phyloP scores from a whole-genome alignment of 768 basidiomycete species.

The Daedalea quercina region DNA sequence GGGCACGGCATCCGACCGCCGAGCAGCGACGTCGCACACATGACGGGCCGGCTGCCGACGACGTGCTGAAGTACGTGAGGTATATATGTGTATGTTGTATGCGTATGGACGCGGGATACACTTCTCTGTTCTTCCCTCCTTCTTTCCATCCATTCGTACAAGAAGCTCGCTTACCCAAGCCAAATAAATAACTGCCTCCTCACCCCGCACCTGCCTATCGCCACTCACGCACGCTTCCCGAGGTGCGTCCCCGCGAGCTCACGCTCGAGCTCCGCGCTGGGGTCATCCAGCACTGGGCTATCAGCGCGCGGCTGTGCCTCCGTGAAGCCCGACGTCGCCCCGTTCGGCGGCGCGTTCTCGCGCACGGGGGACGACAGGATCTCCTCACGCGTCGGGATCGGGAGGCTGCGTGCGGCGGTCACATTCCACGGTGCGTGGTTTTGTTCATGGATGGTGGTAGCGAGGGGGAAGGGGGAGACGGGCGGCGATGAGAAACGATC shows the following conservation, averaged over 20 bases:
- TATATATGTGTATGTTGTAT: too few relatives aligned
- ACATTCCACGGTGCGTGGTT: background rate
- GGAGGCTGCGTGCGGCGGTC: slow-evolving; percentile 64
- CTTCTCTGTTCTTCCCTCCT: too few relatives aligned
- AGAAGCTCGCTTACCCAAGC: background rate
- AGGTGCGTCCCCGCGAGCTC: slow-evolving; percentile 76
- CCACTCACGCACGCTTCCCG: slow-evolving; percentile 15
- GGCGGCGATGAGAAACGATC: too few relatives aligned
- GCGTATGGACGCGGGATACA: too few relatives aligned
- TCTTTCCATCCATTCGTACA: too few relatives aligned
- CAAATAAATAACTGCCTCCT: background rate
- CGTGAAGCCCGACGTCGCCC: slow-evolving; percentile 67
- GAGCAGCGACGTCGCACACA: too few relatives aligned
- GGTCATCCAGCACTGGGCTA: slow-evolving; percentile 80
- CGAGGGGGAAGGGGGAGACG: background rate
- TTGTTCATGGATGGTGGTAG: background rate
- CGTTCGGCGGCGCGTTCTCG: slow-evolving; percentile 51
- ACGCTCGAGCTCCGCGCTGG: slow-evolving; percentile 77
- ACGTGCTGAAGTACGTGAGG: too few relatives aligned
- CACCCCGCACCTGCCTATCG: background rate
- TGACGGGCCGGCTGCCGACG: too few relatives aligned
- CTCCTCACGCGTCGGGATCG: slow-evolving; percentile 77
- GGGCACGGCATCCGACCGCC: too few relatives aligned
- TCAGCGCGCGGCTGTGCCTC: slow-evolving; percentile 38
- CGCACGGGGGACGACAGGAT: slow-evolving; percentile 71